Conservation (phyloP, 2,329 filamentous ascomycete genomes). For the Fusarium papillatum region DNA sequence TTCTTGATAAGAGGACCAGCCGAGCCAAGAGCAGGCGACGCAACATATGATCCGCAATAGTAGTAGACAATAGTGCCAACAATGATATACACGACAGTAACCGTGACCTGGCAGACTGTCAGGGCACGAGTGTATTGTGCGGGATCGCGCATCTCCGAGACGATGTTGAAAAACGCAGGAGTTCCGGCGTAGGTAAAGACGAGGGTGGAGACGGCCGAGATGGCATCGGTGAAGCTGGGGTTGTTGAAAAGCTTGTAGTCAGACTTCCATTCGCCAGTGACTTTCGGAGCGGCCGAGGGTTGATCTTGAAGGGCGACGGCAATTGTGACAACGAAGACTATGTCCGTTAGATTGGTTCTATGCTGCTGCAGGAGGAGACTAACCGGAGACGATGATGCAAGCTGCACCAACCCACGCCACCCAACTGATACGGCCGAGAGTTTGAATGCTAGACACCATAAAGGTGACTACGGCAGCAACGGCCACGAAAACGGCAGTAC, state of each 20-base stretch:
- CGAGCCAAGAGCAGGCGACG: conserved; percentile 59
- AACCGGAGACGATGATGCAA: conserved; percentile 13
- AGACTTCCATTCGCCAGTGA: conserved; percentile 36
- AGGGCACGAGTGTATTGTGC: conserved; percentile 36
- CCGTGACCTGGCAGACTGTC: conserved; percentile 37
- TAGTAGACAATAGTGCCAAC: conserved; percentile 56
- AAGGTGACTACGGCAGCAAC: conserved; percentile 46
- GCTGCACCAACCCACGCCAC: conserved; percentile 42
- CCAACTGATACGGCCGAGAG: conserved; percentile 47
- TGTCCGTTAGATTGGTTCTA: neutral
- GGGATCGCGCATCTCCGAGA: conserved; percentile 47
- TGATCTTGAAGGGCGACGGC: conserved; percentile 15
- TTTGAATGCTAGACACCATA: conserved; percentile 47
- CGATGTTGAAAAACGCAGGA: conserved; percentile 47
- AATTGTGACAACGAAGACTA: conserved; percentile 12
- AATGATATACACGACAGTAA: conserved; percentile 46
- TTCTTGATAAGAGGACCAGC: conserved; percentile 56
- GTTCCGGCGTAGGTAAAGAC: conserved; percentile 53
- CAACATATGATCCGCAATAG: conserved; percentile 58
- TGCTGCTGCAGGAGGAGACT: neutral
- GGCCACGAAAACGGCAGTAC: conserved; percentile 54
- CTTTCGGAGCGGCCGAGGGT: conserved; percentile 4
- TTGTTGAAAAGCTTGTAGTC: conserved; percentile 46
- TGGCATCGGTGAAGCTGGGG: conserved; percentile 46
- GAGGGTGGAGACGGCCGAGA: conserved; percentile 46